Evolutionary conservation across 1,284 basidiomycete genomes (phyloP).

Genomic region (Pseudozyma sp.): DNA sequence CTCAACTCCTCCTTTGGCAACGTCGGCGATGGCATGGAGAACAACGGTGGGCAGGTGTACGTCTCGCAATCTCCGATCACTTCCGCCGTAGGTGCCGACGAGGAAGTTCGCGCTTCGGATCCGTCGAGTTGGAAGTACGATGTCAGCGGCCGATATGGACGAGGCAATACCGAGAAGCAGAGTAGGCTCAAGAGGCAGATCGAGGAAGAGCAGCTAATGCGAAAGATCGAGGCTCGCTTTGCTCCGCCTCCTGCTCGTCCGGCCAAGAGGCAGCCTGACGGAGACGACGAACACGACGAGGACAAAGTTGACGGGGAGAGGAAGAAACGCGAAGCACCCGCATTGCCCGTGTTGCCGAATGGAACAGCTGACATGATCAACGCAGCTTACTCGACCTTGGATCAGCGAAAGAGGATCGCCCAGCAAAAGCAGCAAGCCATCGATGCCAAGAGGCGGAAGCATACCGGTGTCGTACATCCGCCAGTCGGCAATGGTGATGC

Average conservation of each 20-base stretch:
- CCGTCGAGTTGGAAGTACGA: constrained; percentile 44
- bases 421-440: constrained; percentile 3
- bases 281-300: neutral
- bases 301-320: neutral
- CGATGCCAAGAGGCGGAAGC: constrained; percentile 26
- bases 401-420: constrained; percentile 33
- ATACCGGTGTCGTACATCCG: constrained; percentile 22
- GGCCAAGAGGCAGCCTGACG: neutral
- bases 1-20: constrained; percentile 27
- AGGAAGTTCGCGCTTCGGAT: constrained; percentile 24
- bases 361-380: constrained; percentile 37
- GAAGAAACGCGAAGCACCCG: neutral
- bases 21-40: constrained; percentile 43
- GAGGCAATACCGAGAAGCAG: constrained; percentile 36
- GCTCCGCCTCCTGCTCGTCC: constrained; percentile 1
- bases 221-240: constrained; percentile 30
- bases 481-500: neutral
- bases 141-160: constrained; percentile 32
- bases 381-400: constrained; percentile 37
- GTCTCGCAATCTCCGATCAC: constrained; percentile 17
- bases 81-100: neutral
- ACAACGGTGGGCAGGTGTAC: constrained; percentile 30
- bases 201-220: constrained; percentile 34
- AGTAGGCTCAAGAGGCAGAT: constrained; percentile 29
- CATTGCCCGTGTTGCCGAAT: constrained; percentile 26